These are phyloP conservation scores for Canavalia ensiformis DNA, from an alignment of 306 rosid genomes.

Conservation along the genomic window DNA sequence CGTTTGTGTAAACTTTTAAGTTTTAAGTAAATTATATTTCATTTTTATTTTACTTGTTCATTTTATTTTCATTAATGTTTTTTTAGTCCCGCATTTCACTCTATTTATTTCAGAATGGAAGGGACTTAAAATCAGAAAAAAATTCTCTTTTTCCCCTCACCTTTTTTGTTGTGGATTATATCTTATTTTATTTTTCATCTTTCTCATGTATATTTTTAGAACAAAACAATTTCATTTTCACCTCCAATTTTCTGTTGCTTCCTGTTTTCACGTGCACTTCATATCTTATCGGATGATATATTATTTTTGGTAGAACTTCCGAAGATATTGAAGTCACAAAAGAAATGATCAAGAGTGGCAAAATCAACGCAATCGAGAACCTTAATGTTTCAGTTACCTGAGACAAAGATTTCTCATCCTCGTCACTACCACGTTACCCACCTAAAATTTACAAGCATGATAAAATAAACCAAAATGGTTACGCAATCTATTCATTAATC, in stretches of 20 bases:
- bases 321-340: background rate
- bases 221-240: background rate
- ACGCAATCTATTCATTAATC: conserved; percentile 52
- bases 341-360: conserved; percentile 37
- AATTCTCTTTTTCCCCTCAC: background rate
- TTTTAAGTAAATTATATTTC: background rate
- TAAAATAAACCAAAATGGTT: conserved; percentile 42
- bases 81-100: background rate
- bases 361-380: conserved; percentile 35
- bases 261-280: background rate
- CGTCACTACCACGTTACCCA: conserved; percentile 34
- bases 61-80: background rate
- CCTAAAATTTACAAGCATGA: conserved; percentile 30
- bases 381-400: conserved; percentile 44
- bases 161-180: background rate
- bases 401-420: conserved; percentile 52
- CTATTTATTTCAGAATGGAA: background rate
- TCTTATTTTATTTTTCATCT: background rate
- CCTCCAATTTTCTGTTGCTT: background rate
- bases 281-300: background rate
- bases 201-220: background rate
- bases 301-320: background rate
- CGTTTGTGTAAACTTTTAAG: background rate
- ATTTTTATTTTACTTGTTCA: background rate
- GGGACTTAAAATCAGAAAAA: background rate